Evolutionary conservation across 2,329 filamentous ascomycete genomes (phyloP), one percentile per base, ranked within the genome.

Genomic region (Diaporthe citriasiana): DNA sequence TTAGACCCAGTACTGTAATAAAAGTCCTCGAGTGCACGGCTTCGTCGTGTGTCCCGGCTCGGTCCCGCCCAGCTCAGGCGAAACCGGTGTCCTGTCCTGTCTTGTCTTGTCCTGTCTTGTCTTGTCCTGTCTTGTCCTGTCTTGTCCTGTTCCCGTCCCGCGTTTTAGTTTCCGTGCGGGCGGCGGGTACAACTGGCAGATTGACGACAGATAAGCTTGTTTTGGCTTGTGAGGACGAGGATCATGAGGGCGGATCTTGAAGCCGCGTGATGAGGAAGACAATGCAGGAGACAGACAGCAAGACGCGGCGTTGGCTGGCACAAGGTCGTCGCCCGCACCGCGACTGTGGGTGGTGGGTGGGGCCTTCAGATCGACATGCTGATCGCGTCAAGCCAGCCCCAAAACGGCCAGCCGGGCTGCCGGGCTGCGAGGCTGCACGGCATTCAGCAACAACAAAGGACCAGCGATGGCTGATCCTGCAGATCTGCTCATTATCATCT

Each of bases 181-280:
- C 65, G 51, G 38, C 38, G 57, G 38, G 38, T 25, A 22, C 57
- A 27, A 50, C 65, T 65, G 56, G 57, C 60, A 75, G 73, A 75
- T 75, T 71, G 71, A 71, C 71, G 66, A 71, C 51, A 75, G 73
- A 70, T 75, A 66, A 70, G 71, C 71, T 75, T 73, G 47, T 30
- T 57, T 35, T 65, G 45, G 72, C 35, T n/a, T n/a, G 4, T 12
- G 12, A 60, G 19, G 45, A 25, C 63, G 66, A 35, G 42, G 35
- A 42, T n/a, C 27, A 7, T 12, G 25, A 45, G 8, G 17, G 66
- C 35, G 60, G 40, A 50, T 65, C 40, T 7, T 50, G 60, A 66
- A 22, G 45, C 45, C 30, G 42, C 45, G 30, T 4, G 4, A 51
- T n/a, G n/a, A n/a, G n/a, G 30, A 25, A 15, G n/a, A 40, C 40